Conservation (phyloP, 305 asterid species). For the Solanum chacoense region DNA sequence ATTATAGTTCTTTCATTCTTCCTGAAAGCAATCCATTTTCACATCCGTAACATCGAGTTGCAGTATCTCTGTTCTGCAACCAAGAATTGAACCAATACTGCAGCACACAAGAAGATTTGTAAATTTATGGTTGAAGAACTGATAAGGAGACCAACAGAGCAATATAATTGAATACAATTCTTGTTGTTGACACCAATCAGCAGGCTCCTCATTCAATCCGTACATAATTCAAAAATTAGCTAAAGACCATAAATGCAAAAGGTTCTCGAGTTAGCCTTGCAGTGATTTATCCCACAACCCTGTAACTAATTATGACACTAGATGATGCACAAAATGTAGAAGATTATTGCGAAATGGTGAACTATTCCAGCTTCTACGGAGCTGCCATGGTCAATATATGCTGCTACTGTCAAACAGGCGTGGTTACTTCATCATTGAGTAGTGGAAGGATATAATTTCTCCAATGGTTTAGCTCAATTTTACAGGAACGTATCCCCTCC, state of each 20-base stretch:
- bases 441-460: neutral
- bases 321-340: neutral
- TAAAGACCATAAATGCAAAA: neutral
- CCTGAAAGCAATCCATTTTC: constrained; percentile 88
- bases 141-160: neutral
- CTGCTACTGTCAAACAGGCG: neutral
- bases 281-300: neutral
- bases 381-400: neutral
- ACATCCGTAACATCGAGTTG: constrained; percentile 95
- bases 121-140: neutral
- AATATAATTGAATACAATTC: neutral
- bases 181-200: neutral
- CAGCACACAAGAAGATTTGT: constrained; percentile 8
- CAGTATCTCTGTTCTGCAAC: constrained; percentile 90
- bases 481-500: neutral
- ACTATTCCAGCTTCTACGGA: neutral
- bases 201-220: neutral
- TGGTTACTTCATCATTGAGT: neutral
- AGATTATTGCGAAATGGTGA: neutral
- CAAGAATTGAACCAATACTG: constrained; percentile 82
- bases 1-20: neutral
- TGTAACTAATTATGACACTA: neutral
- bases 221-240: neutral
- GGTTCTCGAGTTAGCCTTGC: neutral
- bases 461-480: neutral